A percentile compares a stretch with the other conserved stretches of the same genome.
These are phyloP conservation scores for Agaricus sinodeliciosus DNA, from an alignment of 768 basidiomycete species.

Conservation along the genomic window DNA sequence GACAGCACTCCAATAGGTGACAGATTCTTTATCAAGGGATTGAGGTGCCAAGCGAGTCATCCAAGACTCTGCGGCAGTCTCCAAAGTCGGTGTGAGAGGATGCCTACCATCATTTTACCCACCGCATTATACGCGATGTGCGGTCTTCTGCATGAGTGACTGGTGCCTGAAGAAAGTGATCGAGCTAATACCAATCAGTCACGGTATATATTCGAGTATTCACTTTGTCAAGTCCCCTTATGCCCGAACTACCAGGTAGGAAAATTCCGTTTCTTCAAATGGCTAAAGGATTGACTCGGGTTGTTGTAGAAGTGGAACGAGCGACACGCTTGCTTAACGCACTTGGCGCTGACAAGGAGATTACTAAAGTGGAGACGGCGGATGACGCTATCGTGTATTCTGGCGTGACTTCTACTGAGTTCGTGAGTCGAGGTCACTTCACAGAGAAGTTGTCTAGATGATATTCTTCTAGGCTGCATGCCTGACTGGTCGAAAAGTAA, in stretches of 20 bases:
- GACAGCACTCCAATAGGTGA: no score
- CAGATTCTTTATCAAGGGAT: no score
- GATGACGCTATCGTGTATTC: constrained; percentile 62
- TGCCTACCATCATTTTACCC: no score
- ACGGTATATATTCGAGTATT: neutral
- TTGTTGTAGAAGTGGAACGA: constrained; percentile 55
- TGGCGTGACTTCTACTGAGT: constrained; percentile 47
- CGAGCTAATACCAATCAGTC: neutral
- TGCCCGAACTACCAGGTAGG: constrained; percentile 54
- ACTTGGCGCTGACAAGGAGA: constrained; percentile 45
- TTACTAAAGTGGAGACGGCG: constrained; percentile 48
- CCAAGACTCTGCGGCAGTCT: no score
- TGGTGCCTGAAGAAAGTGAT: neutral
- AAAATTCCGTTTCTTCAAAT: neutral
- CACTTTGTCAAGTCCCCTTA: neutral
- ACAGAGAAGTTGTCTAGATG: constrained; percentile 1
- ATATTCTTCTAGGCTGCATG: constrained; percentile 40
- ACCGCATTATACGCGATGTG: no score
- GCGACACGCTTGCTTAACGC: constrained; percentile 51
- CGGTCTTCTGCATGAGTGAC: neutral
- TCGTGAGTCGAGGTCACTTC: constrained; percentile 39
- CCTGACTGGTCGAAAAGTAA: constrained; percentile 41
- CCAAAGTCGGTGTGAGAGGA: no score
- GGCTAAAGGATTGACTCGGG: neutral
- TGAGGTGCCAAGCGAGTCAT: no score